Evolutionary conservation across 805 yeast species (phyloP).

Genomic region (Ogataea pilisensis): DNA sequence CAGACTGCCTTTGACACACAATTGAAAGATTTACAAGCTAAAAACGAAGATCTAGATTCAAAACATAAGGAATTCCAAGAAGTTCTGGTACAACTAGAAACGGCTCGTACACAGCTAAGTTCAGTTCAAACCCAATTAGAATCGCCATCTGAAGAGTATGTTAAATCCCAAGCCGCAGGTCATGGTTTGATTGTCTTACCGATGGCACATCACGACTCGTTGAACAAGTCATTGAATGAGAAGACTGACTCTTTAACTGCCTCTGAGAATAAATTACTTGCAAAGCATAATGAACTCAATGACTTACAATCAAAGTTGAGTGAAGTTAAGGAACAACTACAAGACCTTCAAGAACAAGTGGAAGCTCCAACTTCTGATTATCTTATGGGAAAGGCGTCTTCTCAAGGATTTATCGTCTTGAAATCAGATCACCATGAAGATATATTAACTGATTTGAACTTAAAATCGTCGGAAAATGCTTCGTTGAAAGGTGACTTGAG

Average conservation of each 20-base stretch:
- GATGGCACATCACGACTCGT: constrained; percentile 1
- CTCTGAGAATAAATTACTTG: background rate
- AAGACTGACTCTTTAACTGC: background rate
- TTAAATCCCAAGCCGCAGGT: constrained; percentile 4
- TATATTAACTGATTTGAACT: constrained; percentile 8
- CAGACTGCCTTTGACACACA: background rate
- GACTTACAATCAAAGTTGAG: background rate
- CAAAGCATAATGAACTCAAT: constrained; percentile 7
- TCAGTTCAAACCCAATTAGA: constrained; percentile 6
- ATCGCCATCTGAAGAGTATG: constrained; percentile 7
- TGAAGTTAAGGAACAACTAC: constrained; percentile 2
- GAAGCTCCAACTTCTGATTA: constrained; percentile 7
- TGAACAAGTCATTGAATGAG: constrained; percentile 2
- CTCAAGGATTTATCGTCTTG: constrained; percentile 28
- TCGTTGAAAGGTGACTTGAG: no score
- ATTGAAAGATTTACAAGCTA: background rate
- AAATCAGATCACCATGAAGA: constrained; percentile 7
- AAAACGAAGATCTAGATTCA: background rate
- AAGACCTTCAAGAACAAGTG: background rate
- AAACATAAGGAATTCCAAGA: constrained; percentile 3
- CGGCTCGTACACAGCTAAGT: no score
- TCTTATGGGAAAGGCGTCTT: constrained; percentile 25
- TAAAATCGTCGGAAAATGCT: constrained; percentile 6
- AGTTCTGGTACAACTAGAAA: constrained; percentile 2
- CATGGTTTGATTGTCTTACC: constrained; percentile 8